phyloP scores from a whole-genome alignment of 2,329 filamentous ascomycete species.

The Xylaria sp. region DNA sequence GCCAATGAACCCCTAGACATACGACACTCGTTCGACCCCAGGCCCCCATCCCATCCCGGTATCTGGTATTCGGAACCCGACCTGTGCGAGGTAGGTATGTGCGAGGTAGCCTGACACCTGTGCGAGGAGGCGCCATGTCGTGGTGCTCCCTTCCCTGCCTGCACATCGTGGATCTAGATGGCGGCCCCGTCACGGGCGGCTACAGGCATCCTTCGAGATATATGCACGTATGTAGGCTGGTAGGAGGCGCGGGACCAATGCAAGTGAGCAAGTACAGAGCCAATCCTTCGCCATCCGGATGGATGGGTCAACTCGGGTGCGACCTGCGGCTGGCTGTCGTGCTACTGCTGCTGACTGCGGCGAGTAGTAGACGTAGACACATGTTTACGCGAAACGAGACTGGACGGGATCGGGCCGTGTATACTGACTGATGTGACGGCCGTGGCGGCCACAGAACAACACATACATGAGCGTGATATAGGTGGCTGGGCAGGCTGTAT shows the following conservation, averaged over 20 bases:
- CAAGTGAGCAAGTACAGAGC: too few relatives aligned
- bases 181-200: too few relatives aligned
- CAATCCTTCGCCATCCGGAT: neutral
- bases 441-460: neutral
- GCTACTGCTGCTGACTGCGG: too few relatives aligned
- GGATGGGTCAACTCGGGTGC: neutral
- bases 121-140: neutral
- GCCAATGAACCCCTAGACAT: too few relatives aligned
- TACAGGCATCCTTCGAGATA: too few relatives aligned
- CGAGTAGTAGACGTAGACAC: too few relatives aligned
- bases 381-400: neutral
- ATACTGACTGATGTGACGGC: neutral
- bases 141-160: neutral
- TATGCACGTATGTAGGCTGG: too few relatives aligned
- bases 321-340: neutral
- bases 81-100: too few relatives aligned
- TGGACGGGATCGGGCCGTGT: too few relatives aligned
- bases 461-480: too few relatives aligned
- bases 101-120: neutral
- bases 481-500: too few relatives aligned
- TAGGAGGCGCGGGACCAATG: too few relatives aligned
- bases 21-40: neutral
- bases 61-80: neutral
- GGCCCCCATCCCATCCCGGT: neutral
- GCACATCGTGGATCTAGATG: neutral